Evolutionary conservation across 352 stramenopile species (phyloP), one percentile per base, ranked within the genome.

Genomic region (Globisporangium iwayamae): DNA sequence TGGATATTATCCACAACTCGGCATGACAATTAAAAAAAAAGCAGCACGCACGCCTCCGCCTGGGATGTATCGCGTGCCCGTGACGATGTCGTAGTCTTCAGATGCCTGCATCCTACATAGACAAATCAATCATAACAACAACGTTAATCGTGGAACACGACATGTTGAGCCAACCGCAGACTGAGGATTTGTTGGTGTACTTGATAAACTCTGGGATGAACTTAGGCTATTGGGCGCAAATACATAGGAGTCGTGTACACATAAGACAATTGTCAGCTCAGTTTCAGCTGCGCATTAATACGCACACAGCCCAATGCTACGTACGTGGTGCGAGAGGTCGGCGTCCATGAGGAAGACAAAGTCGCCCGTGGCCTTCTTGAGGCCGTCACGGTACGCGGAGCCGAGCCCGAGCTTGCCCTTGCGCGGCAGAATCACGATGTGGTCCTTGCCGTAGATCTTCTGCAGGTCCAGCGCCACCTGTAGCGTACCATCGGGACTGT

Each of bases 311-410:
- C 22, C 18, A 54, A 34, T 0, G 36, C 7, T 18, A 70, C 67
- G 50, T 68, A 96, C 87, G 81, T 99, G 97, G 76, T 99, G 97
- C 62, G 91, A 98, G 39, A 99, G 84, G 77, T 99, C 97, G 20
- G 97, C 97, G 81, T 99, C 97, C 97, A 99, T 99, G 46, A 99
- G 82, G 74, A 99, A 91, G 51, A 99, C 96, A 70, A 91, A 96
- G 63, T 98, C 80, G 25, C 96, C 96, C 38, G 90, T 97, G 16
- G 83, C 81, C 38, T 82, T 76, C 71, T 97, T 96, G 47, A 99
- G 83, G 14, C 96, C 97, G 66, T 98, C 97, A 46, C 96, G 93
- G 73, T 99, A 99, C 25, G 97, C 97, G 1, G 89, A 98, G 41
- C 96, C 96, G 14, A 99, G 79, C 18, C 97, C 97, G 41, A 99